Evolutionary conservation across 2,329 filamentous ascomycete genomes (phyloP), one percentile per base, ranked within the genome.

Genomic region (Monilinia polystroma): DNA sequence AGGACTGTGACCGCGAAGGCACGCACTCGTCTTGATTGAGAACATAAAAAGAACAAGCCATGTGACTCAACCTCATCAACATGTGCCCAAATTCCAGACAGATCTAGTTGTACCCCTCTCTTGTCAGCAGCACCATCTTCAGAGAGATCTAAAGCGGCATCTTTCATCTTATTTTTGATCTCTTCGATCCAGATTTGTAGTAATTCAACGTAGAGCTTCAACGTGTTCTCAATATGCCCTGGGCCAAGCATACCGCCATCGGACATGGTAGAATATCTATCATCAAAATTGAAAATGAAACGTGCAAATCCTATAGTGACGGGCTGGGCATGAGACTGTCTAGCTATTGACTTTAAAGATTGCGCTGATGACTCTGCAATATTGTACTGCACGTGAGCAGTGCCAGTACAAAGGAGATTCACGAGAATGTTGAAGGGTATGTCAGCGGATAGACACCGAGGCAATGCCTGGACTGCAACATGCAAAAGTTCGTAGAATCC

Each of bases 271-370:
- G 94, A 92, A 77, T 99, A 99, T 32, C 93, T 88, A 72, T 96
- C 93, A 77, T 99, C 96, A 76, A 98, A 99, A 72, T 95, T 97
- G 81, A 99, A 99, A 64, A 99, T 99, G 78, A 98, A 99, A 35
- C 93, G 85, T 49, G 95, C 92, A 78, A 99, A 99, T 0, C 95
- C 94, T 78, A 96, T 97, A 0, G 93, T 97, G 3, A 99, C 95
- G 77, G 95, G 91, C 72, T 99, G 93, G 0, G 95, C 93, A 78
- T 97, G 91, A 10, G 90, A 91, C 75, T 99, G 95, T 43, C 91
- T 86, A 14, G 96, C 95, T 73, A 99, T 99, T 0, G 94, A 94
- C 77, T 97, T 98, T 20, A 99, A 80, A 1, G 95, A 97, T 72
- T 93, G 90, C 3, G 93, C 91, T 1, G 96, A 98, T 0, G 95